Evolutionary conservation across 108 stramenopile species (phyloP).

Genomic region (Skeletonema costatum): DNA sequence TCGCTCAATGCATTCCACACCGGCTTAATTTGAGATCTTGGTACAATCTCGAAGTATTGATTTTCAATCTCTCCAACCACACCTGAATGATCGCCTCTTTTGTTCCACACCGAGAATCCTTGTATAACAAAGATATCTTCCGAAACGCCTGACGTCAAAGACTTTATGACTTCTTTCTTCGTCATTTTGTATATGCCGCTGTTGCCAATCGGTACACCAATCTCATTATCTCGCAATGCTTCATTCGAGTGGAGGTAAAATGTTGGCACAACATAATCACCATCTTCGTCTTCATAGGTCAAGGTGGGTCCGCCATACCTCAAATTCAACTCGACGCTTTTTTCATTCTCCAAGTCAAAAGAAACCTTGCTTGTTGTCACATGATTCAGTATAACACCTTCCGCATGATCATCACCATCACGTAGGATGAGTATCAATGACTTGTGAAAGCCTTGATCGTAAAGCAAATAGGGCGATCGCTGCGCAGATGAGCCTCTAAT

Average conservation of each 20-base stretch:
- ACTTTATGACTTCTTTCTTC: conserved; percentile 41
- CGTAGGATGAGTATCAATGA: conserved; percentile 55
- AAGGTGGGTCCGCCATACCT: conserved; percentile 61
- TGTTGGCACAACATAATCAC: conserved; percentile 21
- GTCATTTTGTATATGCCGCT: conserved; percentile 40
- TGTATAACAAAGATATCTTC: conserved; percentile 59
- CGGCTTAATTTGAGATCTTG: background rate
- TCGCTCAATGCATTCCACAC: conserved; percentile 25
- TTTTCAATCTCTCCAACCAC: conserved; percentile 34
- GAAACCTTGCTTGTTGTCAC: conserved; percentile 35
- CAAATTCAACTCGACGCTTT: conserved; percentile 32
- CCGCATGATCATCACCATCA: conserved; percentile 54
- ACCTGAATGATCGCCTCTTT: conserved; percentile 21
- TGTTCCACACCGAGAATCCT: conserved; percentile 65
- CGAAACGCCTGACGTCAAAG: conserved; percentile 30
- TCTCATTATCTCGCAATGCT: conserved; percentile 19
- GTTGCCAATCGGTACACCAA: conserved; percentile 43
- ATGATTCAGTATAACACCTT: conserved; percentile 61
- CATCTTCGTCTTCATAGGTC: conserved; percentile 19
- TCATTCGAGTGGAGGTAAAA: conserved; percentile 51
- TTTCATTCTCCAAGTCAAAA: conserved; percentile 26
- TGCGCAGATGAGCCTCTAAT: conserved; percentile 58
- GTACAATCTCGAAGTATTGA: conserved; percentile 42
- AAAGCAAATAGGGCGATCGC: conserved; percentile 58
- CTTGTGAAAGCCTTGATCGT: conserved; percentile 70